Percentiles rank a stretch among this genome's conserved stretches.
These are phyloP conservation scores for Thelonectria discophora DNA, from an alignment of 2,329 filamentous ascomycete species.

Conservation along the genomic window DNA sequence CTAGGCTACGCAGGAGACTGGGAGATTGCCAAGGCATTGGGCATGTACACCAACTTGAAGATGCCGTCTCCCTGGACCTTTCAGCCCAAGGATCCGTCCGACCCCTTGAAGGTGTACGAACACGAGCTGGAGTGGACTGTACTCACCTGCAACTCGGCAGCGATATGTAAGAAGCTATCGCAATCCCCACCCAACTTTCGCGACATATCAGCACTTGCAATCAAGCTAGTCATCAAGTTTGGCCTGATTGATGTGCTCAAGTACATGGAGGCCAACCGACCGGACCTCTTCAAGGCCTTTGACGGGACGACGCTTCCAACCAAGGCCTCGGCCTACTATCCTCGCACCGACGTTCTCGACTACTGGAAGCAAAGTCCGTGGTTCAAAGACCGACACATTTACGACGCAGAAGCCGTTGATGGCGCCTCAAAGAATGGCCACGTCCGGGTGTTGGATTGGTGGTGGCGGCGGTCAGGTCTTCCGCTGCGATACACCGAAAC, in stretches of 20 bases:
- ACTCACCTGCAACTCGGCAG: constrained; percentile 73
- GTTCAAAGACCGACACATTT: constrained; percentile 82
- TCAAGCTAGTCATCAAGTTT: constrained; percentile 92
- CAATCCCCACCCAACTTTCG: constrained; percentile 74
- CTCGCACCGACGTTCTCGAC: constrained; percentile 82
- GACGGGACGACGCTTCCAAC: constrained; percentile 87
- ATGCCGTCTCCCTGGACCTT: constrained; percentile 75
- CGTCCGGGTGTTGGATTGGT: constrained; percentile 88
- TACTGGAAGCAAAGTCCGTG: constrained; percentile 89
- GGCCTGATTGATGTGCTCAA: constrained; percentile 81
- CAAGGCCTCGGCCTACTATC: constrained; percentile 88
- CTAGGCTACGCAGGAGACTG: constrained; percentile 87
- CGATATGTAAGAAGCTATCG: constrained; percentile 78
- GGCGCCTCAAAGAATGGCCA: constrained; percentile 88
- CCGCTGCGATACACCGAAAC: constrained; percentile 86
- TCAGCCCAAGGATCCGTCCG: constrained; percentile 66
- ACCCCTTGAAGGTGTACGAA: constrained; percentile 76
- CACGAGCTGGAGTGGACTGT: constrained; percentile 87
- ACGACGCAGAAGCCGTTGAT: constrained; percentile 85
- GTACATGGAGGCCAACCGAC: constrained; percentile 69
- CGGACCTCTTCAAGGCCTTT: constrained; percentile 84
- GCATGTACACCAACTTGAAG: constrained; percentile 80
- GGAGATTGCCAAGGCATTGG: constrained; percentile 85
- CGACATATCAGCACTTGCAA: constrained; percentile 79
- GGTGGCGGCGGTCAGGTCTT: constrained; percentile 81